Evolutionary conservation across 2,329 filamentous ascomycete genomes (phyloP).

Genomic region (Ascochyta koolunga): DNA sequence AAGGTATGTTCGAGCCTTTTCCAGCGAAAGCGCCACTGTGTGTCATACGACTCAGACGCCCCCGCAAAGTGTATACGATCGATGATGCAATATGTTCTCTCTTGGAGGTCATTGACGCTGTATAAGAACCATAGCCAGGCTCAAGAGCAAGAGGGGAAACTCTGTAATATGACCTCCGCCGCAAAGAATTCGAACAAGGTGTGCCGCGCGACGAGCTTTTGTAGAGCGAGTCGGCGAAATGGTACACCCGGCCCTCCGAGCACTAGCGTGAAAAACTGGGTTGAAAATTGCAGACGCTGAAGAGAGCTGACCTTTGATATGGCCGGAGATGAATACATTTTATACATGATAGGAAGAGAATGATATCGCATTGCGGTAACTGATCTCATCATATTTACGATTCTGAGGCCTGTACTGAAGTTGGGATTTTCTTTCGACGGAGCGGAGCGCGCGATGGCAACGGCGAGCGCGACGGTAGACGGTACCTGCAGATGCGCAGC

Average conservation of each 20-base stretch:
- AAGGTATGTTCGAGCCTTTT: constrained; percentile 61
- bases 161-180: constrained; percentile 68
- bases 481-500: not conserved
- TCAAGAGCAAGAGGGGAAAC: constrained; percentile 81
- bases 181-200: constrained; percentile 70
- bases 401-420: constrained; percentile 44
- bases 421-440: not conserved
- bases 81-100: constrained; percentile 72
- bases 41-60: constrained; percentile 30
- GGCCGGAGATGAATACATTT: constrained; percentile 46
- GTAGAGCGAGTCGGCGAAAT: constrained; percentile 10
- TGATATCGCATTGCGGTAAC: constrained; percentile 42
- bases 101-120: constrained; percentile 85
- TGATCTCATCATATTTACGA: constrained; percentile 42
- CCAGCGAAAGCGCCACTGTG: constrained; percentile 47
- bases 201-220: constrained; percentile 30
- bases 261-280: not conserved
- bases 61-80: constrained; percentile 51
- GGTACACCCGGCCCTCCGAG: constrained; percentile 12
- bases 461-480: not conserved
- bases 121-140: constrained; percentile 52
- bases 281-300: not conserved
- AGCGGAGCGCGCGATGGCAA: not conserved
- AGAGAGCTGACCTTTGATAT: constrained; percentile 18
- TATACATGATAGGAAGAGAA: constrained; percentile 50